phyloP scores from a whole-genome alignment of 2,329 filamentous ascomycete species.

The Diplodia corticola region DNA sequence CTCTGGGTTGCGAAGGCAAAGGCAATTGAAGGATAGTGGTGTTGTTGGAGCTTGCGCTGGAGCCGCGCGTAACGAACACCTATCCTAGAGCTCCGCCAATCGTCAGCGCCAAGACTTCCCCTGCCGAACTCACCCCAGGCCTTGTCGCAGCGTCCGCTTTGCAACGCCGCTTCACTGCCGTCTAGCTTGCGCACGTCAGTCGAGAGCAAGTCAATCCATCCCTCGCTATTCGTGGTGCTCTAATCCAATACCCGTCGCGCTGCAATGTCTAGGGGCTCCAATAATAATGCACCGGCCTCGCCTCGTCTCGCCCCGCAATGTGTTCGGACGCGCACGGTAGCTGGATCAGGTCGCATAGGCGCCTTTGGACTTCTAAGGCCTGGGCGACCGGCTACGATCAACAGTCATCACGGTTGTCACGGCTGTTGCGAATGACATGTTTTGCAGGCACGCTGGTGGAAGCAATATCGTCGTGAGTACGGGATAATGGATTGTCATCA shows the following conservation, averaged over 20 bases:
- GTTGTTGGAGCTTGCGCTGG: conserved; percentile 19
- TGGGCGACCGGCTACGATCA: neutral
- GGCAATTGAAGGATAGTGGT: conserved; percentile 20
- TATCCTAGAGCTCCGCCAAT: conserved; percentile 21
- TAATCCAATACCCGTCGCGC: neutral
- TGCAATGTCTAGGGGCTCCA: neutral
- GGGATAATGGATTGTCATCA: conserved; percentile 16
- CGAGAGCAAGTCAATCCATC: neutral
- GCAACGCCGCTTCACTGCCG: neutral
- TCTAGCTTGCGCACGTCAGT: neutral
- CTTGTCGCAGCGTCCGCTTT: neutral
- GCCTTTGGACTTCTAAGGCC: neutral
- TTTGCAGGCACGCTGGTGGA: neutral
- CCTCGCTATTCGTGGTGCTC: neutral
- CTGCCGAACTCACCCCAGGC: conserved; percentile 7
- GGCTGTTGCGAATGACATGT: neutral
- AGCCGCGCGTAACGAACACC: conserved; percentile 23
- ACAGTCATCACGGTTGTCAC: neutral
- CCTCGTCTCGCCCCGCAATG: neutral
- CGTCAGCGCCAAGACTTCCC: conserved; percentile 22
- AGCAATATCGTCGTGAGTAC: conserved; percentile 8
- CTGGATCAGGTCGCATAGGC: neutral
- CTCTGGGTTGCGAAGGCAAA: conserved; percentile 25
- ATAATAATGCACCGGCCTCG: neutral
- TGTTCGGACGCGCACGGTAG: neutral